phyloP scores from a whole-genome alignment of 2,329 filamentous ascomycete genomes.

The Clarireedia homoeocarpa region DNA sequence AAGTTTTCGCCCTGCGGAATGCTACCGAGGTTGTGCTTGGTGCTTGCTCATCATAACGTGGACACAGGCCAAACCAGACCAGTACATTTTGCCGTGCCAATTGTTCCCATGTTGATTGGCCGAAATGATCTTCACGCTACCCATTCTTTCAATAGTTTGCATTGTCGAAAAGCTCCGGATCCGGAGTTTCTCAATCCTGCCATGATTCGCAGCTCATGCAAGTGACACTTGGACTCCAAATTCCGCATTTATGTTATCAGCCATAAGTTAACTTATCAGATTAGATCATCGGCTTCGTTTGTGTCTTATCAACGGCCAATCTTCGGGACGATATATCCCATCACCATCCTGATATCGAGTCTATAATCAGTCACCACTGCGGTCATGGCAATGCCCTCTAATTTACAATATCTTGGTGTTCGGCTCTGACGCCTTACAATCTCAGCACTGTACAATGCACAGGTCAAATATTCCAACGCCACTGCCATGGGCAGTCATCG shows the following conservation, averaged over 20 bases:
- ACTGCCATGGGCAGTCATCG: slow-evolving; percentile 18
- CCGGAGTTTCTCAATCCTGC: too few relatives aligned
- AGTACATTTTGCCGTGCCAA: too few relatives aligned
- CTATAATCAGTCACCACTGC: background rate
- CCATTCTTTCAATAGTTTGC: too few relatives aligned
- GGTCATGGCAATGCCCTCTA: background rate
- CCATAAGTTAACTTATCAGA: too few relatives aligned
- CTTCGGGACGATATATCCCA: background rate
- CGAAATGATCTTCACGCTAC: background rate
- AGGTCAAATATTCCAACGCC: slow-evolving; percentile 19
- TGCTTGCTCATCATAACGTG: too few relatives aligned
- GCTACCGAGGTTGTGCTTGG: background rate
- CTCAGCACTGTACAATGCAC: background rate
- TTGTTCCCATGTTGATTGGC: background rate
- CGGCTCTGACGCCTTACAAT: background rate
- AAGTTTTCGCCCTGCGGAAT: background rate
- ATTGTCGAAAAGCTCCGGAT: background rate
- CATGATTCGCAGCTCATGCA: too few relatives aligned
- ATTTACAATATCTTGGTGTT: background rate
- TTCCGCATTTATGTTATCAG: too few relatives aligned
- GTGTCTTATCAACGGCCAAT: too few relatives aligned
- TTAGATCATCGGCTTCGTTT: too few relatives aligned
- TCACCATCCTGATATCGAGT: background rate
- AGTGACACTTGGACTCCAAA: too few relatives aligned
- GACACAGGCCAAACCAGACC: too few relatives aligned